A percentile compares a stretch with the other conserved stretches of the same genome.
These are phyloP conservation scores for Trichoderma oligosporum DNA, from an alignment of 2,329 filamentous ascomycete genomes.

Conservation along the genomic window DNA sequence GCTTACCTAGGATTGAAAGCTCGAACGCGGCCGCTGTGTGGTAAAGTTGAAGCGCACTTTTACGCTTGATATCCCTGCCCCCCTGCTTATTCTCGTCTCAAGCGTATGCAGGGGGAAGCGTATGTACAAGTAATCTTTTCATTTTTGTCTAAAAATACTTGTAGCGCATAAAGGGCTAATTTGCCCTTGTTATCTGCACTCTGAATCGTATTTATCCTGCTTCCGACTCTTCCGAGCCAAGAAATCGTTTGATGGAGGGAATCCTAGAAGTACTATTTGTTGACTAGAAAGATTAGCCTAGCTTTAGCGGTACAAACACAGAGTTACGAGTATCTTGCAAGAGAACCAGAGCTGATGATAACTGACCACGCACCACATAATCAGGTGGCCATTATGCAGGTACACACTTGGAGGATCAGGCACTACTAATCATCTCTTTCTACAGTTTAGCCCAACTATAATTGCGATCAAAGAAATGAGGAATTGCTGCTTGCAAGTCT, in stretches of 20 bases:
- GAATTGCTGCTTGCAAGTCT: too few relatives aligned
- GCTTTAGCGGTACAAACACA: too few relatives aligned
- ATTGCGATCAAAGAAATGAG: too few relatives aligned
- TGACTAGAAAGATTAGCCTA: too few relatives aligned
- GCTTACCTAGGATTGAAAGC: neutral
- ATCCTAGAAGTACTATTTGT: neutral
- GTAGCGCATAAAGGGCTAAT: neutral
- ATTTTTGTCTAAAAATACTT: too few relatives aligned
- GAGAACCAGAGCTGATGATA: too few relatives aligned
- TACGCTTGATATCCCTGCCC: neutral
- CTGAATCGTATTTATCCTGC: neutral
- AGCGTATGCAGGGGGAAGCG: neutral
- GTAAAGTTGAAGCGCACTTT: neutral
- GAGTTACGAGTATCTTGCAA: too few relatives aligned
- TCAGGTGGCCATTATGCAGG: too few relatives aligned
- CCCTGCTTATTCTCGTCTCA: neutral
- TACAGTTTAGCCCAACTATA: too few relatives aligned
- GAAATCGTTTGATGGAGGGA: neutral
- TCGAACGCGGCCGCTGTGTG: neutral
- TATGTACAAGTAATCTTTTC: too few relatives aligned
- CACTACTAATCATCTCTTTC: neutral
- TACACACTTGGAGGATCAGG: too few relatives aligned
- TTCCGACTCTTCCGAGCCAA: neutral
- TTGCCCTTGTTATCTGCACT: neutral
- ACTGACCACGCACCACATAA: too few relatives aligned